Percentiles rank a stretch among this genome's conserved stretches.
Conservation (phyloP, 225 moss, liverwort and hornwort genomes). For the Thuidium tamariscinum region DNA sequence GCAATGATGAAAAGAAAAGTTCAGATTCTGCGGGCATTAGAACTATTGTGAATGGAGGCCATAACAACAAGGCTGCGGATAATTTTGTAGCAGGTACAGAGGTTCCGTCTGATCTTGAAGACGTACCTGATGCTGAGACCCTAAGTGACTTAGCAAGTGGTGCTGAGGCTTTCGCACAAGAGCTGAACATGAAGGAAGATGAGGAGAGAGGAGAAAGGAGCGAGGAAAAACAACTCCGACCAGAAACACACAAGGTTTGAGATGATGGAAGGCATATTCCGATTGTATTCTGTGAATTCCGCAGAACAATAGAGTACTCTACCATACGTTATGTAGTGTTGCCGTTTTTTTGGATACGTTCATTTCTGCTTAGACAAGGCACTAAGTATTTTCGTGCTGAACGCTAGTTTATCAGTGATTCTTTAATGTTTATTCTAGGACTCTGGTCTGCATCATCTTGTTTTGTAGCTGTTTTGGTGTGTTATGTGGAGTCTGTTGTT, state of each 20-base stretch:
- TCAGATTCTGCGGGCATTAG: neutral
- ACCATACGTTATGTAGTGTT: neutral
- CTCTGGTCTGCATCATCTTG: neutral
- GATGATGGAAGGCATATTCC: neutral
- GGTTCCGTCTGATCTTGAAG: slow-evolving; percentile 7
- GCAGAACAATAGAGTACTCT: neutral
- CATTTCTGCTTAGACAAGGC: neutral
- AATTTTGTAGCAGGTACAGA: neutral
- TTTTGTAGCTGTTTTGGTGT: neutral
- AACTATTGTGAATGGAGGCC: slow-evolving; percentile 4
- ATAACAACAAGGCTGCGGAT: neutral
- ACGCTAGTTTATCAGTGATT: neutral
- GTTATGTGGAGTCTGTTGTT: neutral
- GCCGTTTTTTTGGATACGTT: neutral
- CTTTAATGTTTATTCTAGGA: neutral
- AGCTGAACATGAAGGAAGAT: slow-evolving; percentile 23
- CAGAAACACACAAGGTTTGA: slow-evolving; percentile 20
- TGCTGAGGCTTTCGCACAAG: slow-evolving; percentile 22
- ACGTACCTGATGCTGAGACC: slow-evolving; percentile 25
- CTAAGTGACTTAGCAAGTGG: slow-evolving; percentile 19
- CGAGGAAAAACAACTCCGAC: neutral
- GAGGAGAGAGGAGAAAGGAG: neutral
- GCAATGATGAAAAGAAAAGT: slow-evolving; percentile 1
- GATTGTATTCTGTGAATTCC: neutral
- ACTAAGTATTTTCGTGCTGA: neutral